These are phyloP conservation scores for Triticum urartu DNA, from an alignment of 176 grass and related monocot genomes.

Conservation along the genomic window DNA sequence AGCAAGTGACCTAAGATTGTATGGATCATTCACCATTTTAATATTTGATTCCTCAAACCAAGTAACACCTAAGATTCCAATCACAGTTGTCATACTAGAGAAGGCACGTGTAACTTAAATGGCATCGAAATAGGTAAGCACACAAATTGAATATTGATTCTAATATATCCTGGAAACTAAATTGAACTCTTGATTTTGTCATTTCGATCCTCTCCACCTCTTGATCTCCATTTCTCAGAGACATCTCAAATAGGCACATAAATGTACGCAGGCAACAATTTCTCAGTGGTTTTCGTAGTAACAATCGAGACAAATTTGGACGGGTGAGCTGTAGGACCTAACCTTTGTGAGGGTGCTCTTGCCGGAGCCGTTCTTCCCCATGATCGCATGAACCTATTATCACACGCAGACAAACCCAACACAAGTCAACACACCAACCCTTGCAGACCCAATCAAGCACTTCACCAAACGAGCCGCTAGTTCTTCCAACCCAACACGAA, in stretches of 20 bases:
- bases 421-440: background rate
- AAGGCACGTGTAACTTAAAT: background rate
- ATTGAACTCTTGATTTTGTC: background rate
- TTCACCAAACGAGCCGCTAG: background rate
- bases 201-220: background rate
- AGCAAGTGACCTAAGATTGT: background rate
- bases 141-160: background rate
- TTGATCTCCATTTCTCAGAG: background rate
- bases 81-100: background rate
- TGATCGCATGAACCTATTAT: constrained; percentile 78
- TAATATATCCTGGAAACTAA: no score
- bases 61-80: background rate
- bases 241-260: background rate
- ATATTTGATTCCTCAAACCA: background rate
- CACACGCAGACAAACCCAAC: constrained; percentile 18
- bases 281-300: background rate
- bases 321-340: constrained; percentile 13
- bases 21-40: background rate
- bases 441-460: background rate
- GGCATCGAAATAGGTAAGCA: background rate
- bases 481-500: constrained; percentile 19
- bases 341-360: constrained; percentile 97
- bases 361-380: constrained; percentile 94
- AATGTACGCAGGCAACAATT: background rate
- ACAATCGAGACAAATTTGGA: background rate